Percentiles rank a stretch among this genome's conserved stretches.
Conservation (phyloP, 2,329 filamentous ascomycete genomes). For the Aquanectria penicillioides region DNA sequence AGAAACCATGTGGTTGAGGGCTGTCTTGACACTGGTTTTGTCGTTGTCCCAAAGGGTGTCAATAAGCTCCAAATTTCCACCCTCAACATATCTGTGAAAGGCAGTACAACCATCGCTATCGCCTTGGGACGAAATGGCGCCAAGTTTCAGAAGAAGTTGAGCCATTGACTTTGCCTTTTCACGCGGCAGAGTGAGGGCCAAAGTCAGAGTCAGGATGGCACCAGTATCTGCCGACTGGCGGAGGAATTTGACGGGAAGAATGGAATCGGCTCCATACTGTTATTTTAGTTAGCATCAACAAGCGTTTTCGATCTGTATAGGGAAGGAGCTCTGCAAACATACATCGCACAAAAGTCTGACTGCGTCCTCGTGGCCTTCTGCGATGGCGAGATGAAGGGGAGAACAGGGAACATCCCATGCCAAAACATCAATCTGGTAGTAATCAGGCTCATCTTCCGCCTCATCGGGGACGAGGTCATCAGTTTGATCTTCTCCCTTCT, state of each 20-base stretch:
- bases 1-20: conserved; percentile 72
- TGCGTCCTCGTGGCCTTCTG: conserved; percentile 74
- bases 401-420: conserved; percentile 82
- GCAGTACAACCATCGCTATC: conserved; percentile 72
- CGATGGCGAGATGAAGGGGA: conserved; percentile 81
- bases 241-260: conserved; percentile 77
- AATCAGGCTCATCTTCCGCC: conserved; percentile 74
- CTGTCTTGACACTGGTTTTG: conserved; percentile 66
- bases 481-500: conserved; percentile 51
- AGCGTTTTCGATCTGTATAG: too few relatives aligned
- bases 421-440: conserved; percentile 81
- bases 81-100: conserved; percentile 71
- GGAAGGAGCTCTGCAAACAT: conserved; percentile 30
- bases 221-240: conserved; percentile 59
- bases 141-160: conserved; percentile 71
- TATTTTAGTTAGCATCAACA: conserved; percentile 33
- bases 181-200: conserved; percentile 72
- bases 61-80: conserved; percentile 58
- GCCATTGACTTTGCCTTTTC: conserved; percentile 74
- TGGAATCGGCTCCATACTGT: conserved; percentile 79
- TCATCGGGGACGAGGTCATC: conserved; percentile 62
- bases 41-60: conserved; percentile 66
- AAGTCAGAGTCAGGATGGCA: conserved; percentile 74
- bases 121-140: conserved; percentile 78
- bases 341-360: conserved; percentile 75